A percentile compares a stretch with the other conserved stretches of the same genome.
Conservation (phyloP, 1,139 yeast species). For the Zygosaccharomyces sapae region DNA sequence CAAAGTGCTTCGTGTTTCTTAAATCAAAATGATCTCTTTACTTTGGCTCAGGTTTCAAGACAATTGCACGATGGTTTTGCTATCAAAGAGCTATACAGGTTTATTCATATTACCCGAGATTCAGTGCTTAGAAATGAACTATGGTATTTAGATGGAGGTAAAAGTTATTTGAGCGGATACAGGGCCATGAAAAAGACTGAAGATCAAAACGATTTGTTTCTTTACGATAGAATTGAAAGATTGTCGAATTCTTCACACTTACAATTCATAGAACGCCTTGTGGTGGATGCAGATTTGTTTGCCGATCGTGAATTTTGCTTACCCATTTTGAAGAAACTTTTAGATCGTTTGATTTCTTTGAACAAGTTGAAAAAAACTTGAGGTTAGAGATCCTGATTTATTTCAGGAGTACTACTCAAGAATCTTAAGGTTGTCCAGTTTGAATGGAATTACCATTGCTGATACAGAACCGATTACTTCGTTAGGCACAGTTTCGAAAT, state of each 20-base stretch:
- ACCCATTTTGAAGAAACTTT: conserved; percentile 18
- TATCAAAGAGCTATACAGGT: conserved; percentile 26
- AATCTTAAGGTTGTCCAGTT: conserved; percentile 13
- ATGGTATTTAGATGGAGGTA: conserved; percentile 35
- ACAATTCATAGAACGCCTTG: conserved; percentile 16
- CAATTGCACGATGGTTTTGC: conserved; percentile 18
- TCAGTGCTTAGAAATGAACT: conserved; percentile 28
- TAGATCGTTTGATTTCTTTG: conserved; percentile 18
- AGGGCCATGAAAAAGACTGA: conserved; percentile 24
- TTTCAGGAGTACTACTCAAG: conserved; percentile 13
- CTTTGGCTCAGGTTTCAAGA: conserved; percentile 21
- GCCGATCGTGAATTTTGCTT: conserved; percentile 23
- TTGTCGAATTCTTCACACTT: conserved; percentile 23
- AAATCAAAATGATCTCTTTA: conserved; percentile 33
- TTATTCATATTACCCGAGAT: conserved; percentile 31
- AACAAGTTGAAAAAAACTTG: conserved; percentile 20
- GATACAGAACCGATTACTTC: conserved; percentile 16
- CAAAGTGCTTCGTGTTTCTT: conserved; percentile 13
- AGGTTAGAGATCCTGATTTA: conserved; percentile 20
- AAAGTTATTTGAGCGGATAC: conserved; percentile 35
- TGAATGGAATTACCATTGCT: conserved; percentile 19
- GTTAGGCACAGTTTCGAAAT: conserved; percentile 11
- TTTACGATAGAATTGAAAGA: conserved; percentile 34
- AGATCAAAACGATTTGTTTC: conserved; percentile 37
- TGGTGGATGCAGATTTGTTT: conserved; percentile 28